These are phyloP conservation scores for Trypanosoma platydactyli DNA, from an alignment of 208 protist genomes.

Conservation along the genomic window DNA sequence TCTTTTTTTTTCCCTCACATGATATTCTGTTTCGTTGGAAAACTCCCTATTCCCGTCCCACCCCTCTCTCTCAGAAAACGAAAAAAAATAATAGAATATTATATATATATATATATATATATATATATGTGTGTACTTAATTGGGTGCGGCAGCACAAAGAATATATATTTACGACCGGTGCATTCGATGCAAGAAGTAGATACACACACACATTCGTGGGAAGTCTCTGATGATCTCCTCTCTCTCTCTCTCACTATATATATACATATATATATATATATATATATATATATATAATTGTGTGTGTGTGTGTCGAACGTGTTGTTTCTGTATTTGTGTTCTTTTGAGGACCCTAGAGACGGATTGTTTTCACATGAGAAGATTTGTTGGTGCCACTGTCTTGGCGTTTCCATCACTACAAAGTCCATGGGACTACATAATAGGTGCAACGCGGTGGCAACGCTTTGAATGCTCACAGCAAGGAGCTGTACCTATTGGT, in stretches of 20 bases:
- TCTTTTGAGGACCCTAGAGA: constrained; percentile 2
- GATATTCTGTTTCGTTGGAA: too few relatives aligned
- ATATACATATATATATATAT: not conserved
- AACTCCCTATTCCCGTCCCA: too few relatives aligned
- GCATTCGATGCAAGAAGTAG: too few relatives aligned
- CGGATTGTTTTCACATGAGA: not conserved
- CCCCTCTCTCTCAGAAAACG: not conserved
- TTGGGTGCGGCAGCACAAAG: too few relatives aligned
- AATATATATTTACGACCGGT: too few relatives aligned
- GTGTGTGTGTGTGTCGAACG: too few relatives aligned
- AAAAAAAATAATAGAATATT: not conserved
- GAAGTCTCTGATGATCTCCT: too few relatives aligned
- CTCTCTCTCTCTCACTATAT: too few relatives aligned
- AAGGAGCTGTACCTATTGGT: not conserved
- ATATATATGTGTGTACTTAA: too few relatives aligned
- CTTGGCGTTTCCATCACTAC: not conserved
- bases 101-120: constrained; percentile 2
- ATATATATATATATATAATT: constrained; percentile 1
- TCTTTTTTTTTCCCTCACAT: not conserved
- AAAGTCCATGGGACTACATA: not conserved
- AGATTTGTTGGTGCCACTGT: not conserved
- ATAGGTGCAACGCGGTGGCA: not conserved
- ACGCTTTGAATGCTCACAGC: constrained; percentile 6
- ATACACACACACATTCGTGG: too few relatives aligned
- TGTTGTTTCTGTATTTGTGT: constrained; percentile 2